Base-by-base conservation (phyloP, 768 basidiomycete genomes). In the Multifurca ochricompacta region DNA sequence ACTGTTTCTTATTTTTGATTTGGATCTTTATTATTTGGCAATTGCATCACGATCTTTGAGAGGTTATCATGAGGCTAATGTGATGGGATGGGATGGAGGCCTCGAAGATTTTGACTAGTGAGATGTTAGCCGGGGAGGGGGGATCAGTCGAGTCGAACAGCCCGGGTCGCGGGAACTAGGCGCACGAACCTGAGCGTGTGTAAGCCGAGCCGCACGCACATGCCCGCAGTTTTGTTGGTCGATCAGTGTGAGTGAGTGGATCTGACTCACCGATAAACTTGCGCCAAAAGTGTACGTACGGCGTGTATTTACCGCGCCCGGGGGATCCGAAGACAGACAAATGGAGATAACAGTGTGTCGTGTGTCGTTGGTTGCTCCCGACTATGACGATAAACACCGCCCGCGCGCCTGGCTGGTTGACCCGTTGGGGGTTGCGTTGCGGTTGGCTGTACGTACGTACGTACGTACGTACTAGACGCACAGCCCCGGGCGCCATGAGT, bases 201-300 rank as follows among this genome's bases (percentile, higher is more conserved):
- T 42, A 41, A 42, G 39, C 32, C 32, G 36, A 34, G 40, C 27
- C 4, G n/a, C 9, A 13, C 9, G 31, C 40, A 9, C 16, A 4
- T 13, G 5, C 11, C 30, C 9, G 16, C 30, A 4, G 9, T 4
- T 10, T 39, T 41, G 31, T 23, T 45, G 13, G 49, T 36, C 50
- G 55, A 51, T 51, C 50, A 54, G n/a, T n/a, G n/a, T n/a, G n/a
- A 39, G 32, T 32, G 37, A 28, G 34, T 41, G 56, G 45, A 51
- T 51, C 49, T 57, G 25, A 16, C 37, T 18, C 30, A 41, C 46
- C 45, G 56, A 51, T 52, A 52, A 52, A 21, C 56, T 57, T 45
- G 23, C 32, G 31, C n/a, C 28, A 45, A 25, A 25, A 13, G 18
- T 32, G 37, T 56, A 56, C 50, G 45, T 52, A 52, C 32, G 5